These are phyloP conservation scores for Liquidambar formosana DNA, from an alignment of 164 flowering plant genomes.

Conservation along the genomic window DNA sequence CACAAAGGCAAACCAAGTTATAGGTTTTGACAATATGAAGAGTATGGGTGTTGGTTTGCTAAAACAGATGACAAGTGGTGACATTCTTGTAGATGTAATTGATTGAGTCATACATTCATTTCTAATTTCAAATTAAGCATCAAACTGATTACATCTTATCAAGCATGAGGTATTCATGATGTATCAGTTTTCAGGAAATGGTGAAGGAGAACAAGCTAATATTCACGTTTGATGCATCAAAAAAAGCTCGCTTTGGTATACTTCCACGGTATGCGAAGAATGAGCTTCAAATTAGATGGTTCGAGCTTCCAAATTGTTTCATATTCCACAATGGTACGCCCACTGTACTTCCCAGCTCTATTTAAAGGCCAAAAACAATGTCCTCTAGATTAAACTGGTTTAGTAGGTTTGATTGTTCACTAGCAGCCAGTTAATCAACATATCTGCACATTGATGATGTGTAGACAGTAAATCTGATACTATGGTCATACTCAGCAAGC, in stretches of 20 bases:
- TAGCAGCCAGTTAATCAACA: no score
- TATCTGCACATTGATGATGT: no score
- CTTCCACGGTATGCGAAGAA: constrained; percentile 94
- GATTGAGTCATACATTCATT: not conserved
- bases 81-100: not conserved
- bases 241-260: constrained; percentile 88
- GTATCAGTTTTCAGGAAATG: constrained; percentile 71
- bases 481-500: no score
- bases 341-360: not conserved
- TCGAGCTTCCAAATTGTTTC: constrained; percentile 97
- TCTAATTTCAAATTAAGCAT: not conserved
- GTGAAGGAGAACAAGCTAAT: constrained; percentile 71
- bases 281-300: constrained; percentile 87
- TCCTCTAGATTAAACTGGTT: no score
- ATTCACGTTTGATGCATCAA: constrained; percentile 72
- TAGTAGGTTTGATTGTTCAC: no score
- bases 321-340: constrained; percentile 90
- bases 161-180: constrained; percentile 5
- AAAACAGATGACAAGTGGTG: not conserved
- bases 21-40: not conserved
- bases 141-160: not conserved
- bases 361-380: no score
- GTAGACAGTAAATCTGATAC: no score
- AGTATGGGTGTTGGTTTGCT: not conserved
- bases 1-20: no score